phyloP scores from a whole-genome alignment of 768 basidiomycete species.

The Mycena chlorophos region DNA sequence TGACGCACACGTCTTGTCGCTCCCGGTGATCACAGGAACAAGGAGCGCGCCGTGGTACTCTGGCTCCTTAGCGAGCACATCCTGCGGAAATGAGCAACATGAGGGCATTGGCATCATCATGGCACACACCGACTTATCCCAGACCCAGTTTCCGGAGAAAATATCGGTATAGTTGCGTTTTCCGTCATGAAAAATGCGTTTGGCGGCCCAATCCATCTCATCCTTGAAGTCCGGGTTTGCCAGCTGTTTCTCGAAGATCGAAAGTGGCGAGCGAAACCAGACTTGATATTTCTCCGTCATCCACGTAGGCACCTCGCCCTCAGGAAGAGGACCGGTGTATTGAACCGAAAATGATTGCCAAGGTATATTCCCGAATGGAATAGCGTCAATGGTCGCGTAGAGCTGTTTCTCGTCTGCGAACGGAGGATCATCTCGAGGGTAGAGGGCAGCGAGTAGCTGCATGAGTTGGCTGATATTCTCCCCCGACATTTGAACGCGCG shows the following conservation, averaged over 20 bases:
- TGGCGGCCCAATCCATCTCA: slow-evolving; percentile 27
- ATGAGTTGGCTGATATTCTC: not conserved
- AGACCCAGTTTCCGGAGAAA: slow-evolving; percentile 25
- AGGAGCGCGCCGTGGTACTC: slow-evolving; percentile 18
- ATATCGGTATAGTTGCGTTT: slow-evolving; percentile 19
- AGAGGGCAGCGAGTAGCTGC: not conserved
- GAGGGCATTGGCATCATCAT: too few species aligned
- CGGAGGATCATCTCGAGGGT: slow-evolving; percentile 11
- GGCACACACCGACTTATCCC: slow-evolving; percentile 22
- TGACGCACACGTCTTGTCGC: slow-evolving; percentile 26
- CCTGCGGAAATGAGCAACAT: not conserved
- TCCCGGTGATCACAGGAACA: slow-evolving; percentile 22
- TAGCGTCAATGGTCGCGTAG: slow-evolving; percentile 28
- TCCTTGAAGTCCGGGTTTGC: slow-evolving; percentile 25
- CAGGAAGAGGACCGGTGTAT: slow-evolving; percentile 25
- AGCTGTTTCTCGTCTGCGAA: slow-evolving; percentile 26
- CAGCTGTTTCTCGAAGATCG: slow-evolving; percentile 23
- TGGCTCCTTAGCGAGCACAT: slow-evolving; percentile 15
- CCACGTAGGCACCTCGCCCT: slow-evolving; percentile 24
- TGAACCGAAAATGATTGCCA: slow-evolving; percentile 29
- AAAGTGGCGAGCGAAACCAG: slow-evolving; percentile 28
- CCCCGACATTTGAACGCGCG: not conserved
- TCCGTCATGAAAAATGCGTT: slow-evolving; percentile 18
- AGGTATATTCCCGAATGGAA: slow-evolving; percentile 25
- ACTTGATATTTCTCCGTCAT: slow-evolving; percentile 29